Evolutionary conservation across 345 rosid genomes (phyloP).

Genomic region (Nephelium lappaceum): DNA sequence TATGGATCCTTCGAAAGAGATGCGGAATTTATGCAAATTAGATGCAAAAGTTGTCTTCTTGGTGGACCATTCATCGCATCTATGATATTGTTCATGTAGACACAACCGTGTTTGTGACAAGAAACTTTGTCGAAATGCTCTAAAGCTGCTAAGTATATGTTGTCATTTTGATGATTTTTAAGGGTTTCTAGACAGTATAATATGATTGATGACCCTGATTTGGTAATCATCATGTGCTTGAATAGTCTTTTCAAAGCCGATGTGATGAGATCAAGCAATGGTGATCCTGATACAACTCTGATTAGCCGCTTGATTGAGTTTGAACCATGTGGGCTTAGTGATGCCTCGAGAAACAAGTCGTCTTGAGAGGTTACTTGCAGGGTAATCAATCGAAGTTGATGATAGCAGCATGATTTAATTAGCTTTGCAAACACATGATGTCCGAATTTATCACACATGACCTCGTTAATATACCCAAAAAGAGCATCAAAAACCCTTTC

Average conservation of each 20-base stretch:
- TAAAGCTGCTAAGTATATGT: not conserved
- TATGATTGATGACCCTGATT: not conserved
- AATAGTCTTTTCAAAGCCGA: not conserved
- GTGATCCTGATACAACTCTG: conserved; percentile 1
- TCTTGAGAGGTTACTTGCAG: not conserved
- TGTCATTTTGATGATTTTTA: not conserved
- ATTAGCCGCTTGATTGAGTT: conserved; percentile 24
- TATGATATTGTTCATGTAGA: conserved; percentile 24
- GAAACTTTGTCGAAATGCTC: not conserved
- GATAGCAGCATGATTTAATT: not conserved
- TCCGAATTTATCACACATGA: not conserved
- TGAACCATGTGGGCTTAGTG: conserved; percentile 14
- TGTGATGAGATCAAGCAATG: not conserved
- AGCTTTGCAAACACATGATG: not conserved
- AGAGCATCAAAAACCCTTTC: not conserved
- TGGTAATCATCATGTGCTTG: conserved; percentile 1
- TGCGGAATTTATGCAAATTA: not conserved
- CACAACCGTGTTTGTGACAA: conserved; percentile 21
- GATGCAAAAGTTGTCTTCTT: conserved; percentile 5
- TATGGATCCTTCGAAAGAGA: conserved; percentile 15
- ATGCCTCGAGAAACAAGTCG: not conserved
- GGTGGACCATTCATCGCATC: conserved; percentile 20
- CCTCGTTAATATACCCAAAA: not conserved
- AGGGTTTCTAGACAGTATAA: not conserved
- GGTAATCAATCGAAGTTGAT: not conserved